These are phyloP conservation scores for Xanthoconium stramineum DNA, from an alignment of 768 basidiomycete species.

Conservation along the genomic window DNA sequence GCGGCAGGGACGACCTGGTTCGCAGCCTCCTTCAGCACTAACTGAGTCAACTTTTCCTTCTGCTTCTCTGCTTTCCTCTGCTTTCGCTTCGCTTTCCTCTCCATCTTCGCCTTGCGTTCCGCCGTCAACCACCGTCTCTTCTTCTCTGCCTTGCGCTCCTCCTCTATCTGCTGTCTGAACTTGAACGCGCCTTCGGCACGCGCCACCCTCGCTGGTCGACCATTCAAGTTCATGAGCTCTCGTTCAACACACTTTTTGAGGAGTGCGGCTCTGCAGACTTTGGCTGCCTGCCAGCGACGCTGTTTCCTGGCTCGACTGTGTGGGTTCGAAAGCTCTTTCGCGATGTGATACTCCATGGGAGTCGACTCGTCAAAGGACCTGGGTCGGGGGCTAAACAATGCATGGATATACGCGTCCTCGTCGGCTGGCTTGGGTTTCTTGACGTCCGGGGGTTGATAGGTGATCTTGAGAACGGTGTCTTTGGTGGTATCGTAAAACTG, in stretches of 20 bases:
- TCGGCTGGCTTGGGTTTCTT: constrained; percentile 36
- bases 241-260: constrained; percentile 52
- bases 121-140: constrained; percentile 50
- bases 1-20: constrained; percentile 57
- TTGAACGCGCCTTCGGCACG: constrained; percentile 74
- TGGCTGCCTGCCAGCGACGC: constrained; percentile 64
- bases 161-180: constrained; percentile 59
- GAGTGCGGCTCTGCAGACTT: constrained; percentile 44
- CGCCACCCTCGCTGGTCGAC: constrained; percentile 59
- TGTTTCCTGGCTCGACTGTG: constrained; percentile 82
- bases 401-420: constrained; percentile 61
- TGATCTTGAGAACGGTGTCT: constrained; percentile 62
- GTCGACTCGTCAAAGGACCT: constrained; percentile 46
- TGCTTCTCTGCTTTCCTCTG: constrained; percentile 43
- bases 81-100: constrained; percentile 36
- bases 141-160: constrained; percentile 56
- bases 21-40: constrained; percentile 49
- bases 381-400: constrained; percentile 39
- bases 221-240: constrained; percentile 54
- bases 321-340: constrained; percentile 74
- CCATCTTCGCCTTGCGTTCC: constrained; percentile 37
- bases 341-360: constrained; percentile 65
- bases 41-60: constrained; percentile 52
- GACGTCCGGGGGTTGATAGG: constrained; percentile 62
- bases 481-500: constrained; percentile 60